Base-by-base conservation (phyloP, 2,329 filamentous ascomycete genomes). In the Sclerotiophoma versabilis region DNA sequence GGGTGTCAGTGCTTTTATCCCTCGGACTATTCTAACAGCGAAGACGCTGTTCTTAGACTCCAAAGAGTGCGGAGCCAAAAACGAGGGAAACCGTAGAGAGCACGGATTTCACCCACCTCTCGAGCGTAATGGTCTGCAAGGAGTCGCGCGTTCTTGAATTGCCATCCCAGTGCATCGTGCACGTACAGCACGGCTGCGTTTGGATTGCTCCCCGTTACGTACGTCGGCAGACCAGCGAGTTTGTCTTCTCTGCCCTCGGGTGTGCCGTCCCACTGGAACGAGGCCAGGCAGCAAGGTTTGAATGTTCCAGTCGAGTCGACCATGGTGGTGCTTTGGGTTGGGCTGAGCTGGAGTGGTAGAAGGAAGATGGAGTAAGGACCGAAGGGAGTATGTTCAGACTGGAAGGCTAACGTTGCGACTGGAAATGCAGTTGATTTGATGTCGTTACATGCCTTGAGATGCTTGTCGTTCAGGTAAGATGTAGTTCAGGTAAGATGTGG, bases 51-150 rank as follows among this genome's bases (percentile, higher is more conserved):
- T n/a, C n/a, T n/a, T n/a, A n/a, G n/a, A n/a, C n/a, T n/a, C n/a
- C n/a, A n/a, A n/a, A n/a, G n/a, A n/a, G n/a, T n/a, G n/a, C n/a
- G n/a, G n/a, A n/a, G n/a, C n/a, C n/a, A n/a, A n/a, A n/a, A n/a
- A n/a, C n/a, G n/a, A n/a, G n/a, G n/a, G n/a, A n/a, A n/a, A n/a
- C n/a, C n/a, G 5, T n/a, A 15, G 5, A 12, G 27, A 30, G 10
- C 27, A 5, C 15, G 17, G 15, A 17, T 15, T 27, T 11, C 19
- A 19, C 29, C 3, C 30, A 53, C 57, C 49, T 69, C 65, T 17
- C 67, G 65, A 38, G 78, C 77, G 60, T 79, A 80, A 15, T 72
- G 60, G 53, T 80, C 78, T 6, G 77, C 77, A 7, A 80, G 70
- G 1, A 80, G 68, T 19, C 78, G 71, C 20, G 70, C 67, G 59